Conservation (phyloP, 1,284 basidiomycete species). For the Fomitiporia mediterranea region DNA sequence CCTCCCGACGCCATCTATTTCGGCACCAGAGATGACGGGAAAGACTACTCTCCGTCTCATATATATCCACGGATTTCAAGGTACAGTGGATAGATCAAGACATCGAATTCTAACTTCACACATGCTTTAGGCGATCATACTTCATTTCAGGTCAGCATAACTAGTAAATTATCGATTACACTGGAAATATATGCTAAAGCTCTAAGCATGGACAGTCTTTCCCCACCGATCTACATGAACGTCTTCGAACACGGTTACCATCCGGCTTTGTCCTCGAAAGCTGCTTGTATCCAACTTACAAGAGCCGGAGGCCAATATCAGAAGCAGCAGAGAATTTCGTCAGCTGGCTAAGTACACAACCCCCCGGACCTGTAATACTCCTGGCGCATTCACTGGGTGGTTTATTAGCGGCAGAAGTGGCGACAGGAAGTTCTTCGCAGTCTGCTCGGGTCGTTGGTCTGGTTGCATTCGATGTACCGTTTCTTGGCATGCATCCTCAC, state of each 20-base stretch:
- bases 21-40: too few relatives aligned
- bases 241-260: slow-evolving; percentile 20
- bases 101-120: background rate
- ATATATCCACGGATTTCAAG: slow-evolving; percentile 30
- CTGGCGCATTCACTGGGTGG: slow-evolving; percentile 58
- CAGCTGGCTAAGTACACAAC: slow-evolving; percentile 41
- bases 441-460: slow-evolving; percentile 46
- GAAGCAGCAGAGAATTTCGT: slow-evolving; percentile 25
- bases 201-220: slow-evolving; percentile 20
- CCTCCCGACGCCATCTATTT: too few relatives aligned
- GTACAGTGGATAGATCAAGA: slow-evolving; percentile 8
- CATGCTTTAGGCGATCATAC: slow-evolving; percentile 27
- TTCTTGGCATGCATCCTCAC: slow-evolving; percentile 56
- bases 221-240: slow-evolving; percentile 28
- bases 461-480: slow-evolving; percentile 52
- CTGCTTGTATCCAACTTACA: slow-evolving; percentile 30
- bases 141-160: slow-evolving; percentile 25
- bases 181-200: background rate
- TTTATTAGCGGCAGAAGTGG: slow-evolving; percentile 50
- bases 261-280: slow-evolving; percentile 21
- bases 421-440: slow-evolving; percentile 33
- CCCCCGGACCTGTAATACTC: slow-evolving; percentile 49
- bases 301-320: slow-evolving; percentile 25
- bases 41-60: slow-evolving; percentile 23
- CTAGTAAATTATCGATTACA: background rate